These are phyloP conservation scores for Pinus tabuliformis DNA, from an alignment of 75 land plant genomes.

Conservation along the genomic window DNA sequence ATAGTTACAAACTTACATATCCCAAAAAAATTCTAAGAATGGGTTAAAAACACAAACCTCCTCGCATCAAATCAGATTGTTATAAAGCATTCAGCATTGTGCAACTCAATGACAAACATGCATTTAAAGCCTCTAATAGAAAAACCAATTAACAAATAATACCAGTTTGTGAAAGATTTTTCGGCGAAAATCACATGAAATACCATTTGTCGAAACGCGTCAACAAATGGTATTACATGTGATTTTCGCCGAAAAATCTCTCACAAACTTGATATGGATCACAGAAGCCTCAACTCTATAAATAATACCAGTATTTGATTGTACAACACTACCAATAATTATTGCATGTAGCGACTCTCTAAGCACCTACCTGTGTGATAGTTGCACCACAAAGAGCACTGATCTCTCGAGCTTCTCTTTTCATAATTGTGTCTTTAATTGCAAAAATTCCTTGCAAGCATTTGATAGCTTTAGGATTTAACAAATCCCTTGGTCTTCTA, in stretches of 20 bases:
- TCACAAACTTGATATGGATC: no score
- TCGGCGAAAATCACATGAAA: no score
- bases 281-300: no score
- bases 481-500: conserved; percentile 71
- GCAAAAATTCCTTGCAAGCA: conserved; percentile 78
- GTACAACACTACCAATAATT: neutral
- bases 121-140: neutral
- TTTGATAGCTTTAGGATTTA: conserved; percentile 81
- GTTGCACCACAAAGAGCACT: conserved; percentile 74
- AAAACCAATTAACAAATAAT: neutral
- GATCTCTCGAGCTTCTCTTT: conserved; percentile 90
- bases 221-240: no score
- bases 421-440: conserved; percentile 84
- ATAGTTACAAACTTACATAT: neutral
- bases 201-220: no score
- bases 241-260: no score
- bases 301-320: neutral
- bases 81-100: neutral
- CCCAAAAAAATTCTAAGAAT: neutral
- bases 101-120: neutral
- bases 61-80: neutral
- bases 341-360: neutral
- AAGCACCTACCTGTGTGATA: conserved; percentile 63
- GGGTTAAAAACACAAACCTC: neutral
- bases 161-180: no score